These are phyloP conservation scores for Lojkania enalia DNA, from an alignment of 2,329 filamentous ascomycete species.

Conservation along the genomic window DNA sequence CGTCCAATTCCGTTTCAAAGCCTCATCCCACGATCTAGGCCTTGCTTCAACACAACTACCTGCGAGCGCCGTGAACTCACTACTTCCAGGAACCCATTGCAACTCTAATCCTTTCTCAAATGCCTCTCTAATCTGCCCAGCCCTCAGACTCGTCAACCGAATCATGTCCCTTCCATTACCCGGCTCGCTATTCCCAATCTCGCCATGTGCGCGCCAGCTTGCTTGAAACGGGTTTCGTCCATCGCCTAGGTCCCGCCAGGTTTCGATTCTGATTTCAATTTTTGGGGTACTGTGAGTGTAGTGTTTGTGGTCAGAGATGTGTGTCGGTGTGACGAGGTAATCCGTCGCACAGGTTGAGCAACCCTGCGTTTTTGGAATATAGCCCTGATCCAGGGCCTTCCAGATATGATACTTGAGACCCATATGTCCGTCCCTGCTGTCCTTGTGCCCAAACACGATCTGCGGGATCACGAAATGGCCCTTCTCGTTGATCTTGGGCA, in stretches of 20 bases:
- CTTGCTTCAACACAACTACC: too few species aligned
- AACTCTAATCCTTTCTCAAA: slow-evolving; percentile 30
- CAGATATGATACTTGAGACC: slow-evolving; percentile 26
- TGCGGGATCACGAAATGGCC: slow-evolving; percentile 30
- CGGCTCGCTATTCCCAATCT: slow-evolving; percentile 8
- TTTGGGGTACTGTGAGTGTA: neutral
- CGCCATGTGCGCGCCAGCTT: slow-evolving; percentile 34
- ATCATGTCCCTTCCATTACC: slow-evolving; percentile 9
- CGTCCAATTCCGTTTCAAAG: too few species aligned
- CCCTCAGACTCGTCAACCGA: slow-evolving; percentile 9
- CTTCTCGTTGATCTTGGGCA: slow-evolving; percentile 12
- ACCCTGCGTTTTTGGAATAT: slow-evolving; percentile 15
- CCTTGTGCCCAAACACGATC: slow-evolving; percentile 30
- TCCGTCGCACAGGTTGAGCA: slow-evolving; percentile 33
- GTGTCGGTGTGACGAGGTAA: slow-evolving; percentile 18
- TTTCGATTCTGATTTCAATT: slow-evolving; percentile 18
- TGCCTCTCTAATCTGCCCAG: slow-evolving; percentile 20
- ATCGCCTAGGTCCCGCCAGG: slow-evolving; percentile 32
- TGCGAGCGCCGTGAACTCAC: too few species aligned
- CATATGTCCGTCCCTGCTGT: slow-evolving; percentile 24
- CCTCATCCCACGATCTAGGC: too few species aligned
- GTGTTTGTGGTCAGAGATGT: neutral
- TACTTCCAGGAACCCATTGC: too few species aligned
- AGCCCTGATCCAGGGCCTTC: slow-evolving; percentile 24
- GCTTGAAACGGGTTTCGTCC: slow-evolving; percentile 30